These are phyloP conservation scores for Colletotrichum incanum DNA, from an alignment of 2,329 filamentous ascomycete genomes.

Conservation along the genomic window DNA sequence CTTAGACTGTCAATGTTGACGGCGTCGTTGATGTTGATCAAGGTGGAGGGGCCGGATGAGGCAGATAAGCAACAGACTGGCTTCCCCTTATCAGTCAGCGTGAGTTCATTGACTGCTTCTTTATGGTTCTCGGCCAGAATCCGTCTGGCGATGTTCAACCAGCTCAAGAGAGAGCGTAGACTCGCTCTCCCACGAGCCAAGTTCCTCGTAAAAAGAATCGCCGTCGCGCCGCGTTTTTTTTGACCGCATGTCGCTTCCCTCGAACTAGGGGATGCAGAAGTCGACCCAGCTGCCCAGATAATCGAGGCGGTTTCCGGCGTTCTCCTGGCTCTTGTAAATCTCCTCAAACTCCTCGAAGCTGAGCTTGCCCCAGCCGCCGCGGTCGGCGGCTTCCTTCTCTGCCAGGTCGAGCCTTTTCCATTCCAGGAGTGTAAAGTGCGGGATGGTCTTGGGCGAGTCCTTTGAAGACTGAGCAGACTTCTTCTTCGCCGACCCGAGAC, in stretches of 20 bases:
- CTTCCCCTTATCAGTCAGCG: background rate
- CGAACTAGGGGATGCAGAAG: slow-evolving; percentile 74
- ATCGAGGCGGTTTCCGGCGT: slow-evolving; percentile 76
- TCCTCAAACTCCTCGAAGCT: slow-evolving; percentile 85
- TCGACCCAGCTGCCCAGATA: slow-evolving; percentile 95
- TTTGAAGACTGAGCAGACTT: slow-evolving; percentile 42
- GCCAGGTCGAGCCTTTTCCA: slow-evolving; percentile 74
- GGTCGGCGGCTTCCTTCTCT: slow-evolving; percentile 77
- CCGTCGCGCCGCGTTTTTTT: background rate
- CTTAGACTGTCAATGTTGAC: background rate
- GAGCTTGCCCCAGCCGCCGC: slow-evolving; percentile 86
- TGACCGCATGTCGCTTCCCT: background rate
- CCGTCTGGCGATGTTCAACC: background rate
- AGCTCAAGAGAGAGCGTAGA: background rate
- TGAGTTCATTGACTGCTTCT: background rate
- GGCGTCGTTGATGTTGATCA: background rate
- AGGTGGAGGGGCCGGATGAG: background rate
- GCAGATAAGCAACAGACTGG: background rate
- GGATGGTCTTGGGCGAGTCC: slow-evolving; percentile 49
- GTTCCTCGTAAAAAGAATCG: background rate
- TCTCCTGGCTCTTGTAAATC: slow-evolving; percentile 79
- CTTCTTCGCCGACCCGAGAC: slow-evolving; percentile 28
- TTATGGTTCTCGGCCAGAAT: background rate
- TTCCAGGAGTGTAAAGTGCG: slow-evolving; percentile 56
- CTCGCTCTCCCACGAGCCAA: background rate